phyloP scores from a whole-genome alignment of 164 flowering plant species.

The Dillenia suffruticosa region DNA sequence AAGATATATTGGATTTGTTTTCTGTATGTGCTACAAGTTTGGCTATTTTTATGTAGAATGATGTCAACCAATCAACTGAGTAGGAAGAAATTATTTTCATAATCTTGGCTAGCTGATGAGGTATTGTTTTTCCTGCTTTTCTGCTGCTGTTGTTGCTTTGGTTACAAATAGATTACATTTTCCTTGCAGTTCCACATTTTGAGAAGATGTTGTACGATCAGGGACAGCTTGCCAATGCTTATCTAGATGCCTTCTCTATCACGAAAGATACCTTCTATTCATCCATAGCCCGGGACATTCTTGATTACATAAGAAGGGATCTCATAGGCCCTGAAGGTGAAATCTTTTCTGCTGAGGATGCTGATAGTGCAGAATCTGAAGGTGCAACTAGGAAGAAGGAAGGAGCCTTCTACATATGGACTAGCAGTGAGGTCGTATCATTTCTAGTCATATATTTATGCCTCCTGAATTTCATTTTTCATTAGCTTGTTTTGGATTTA shows the following conservation, averaged over 20 bases:
- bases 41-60: no score
- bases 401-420: slow-evolving; percentile 94
- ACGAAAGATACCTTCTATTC: slow-evolving; percentile 67
- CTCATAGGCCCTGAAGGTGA: slow-evolving; percentile 84
- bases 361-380: slow-evolving; percentile 86
- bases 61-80: no score
- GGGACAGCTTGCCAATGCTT: slow-evolving; percentile 82
- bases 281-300: slow-evolving; percentile 59
- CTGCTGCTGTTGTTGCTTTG: no score
- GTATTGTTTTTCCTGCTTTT: no score
- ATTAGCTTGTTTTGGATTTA: not conserved
- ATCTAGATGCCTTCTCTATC: slow-evolving; percentile 66
- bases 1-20: no score
- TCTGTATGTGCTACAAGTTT: no score
- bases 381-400: slow-evolving; percentile 72
- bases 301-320: slow-evolving; percentile 87
- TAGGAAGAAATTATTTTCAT: no score
- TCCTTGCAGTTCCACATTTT: slow-evolving; percentile 91
- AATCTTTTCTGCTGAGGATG: slow-evolving; percentile 96
- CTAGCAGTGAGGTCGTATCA: slow-evolving; percentile 57
- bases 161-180: not conserved
- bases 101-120: no score
- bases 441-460: no score
- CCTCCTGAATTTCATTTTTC: not conserved
- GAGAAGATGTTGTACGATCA: slow-evolving; percentile 99